These are phyloP conservation scores for Aspergillus sp. DNA, from an alignment of 2,329 filamentous ascomycete genomes.

Conservation along the genomic window DNA sequence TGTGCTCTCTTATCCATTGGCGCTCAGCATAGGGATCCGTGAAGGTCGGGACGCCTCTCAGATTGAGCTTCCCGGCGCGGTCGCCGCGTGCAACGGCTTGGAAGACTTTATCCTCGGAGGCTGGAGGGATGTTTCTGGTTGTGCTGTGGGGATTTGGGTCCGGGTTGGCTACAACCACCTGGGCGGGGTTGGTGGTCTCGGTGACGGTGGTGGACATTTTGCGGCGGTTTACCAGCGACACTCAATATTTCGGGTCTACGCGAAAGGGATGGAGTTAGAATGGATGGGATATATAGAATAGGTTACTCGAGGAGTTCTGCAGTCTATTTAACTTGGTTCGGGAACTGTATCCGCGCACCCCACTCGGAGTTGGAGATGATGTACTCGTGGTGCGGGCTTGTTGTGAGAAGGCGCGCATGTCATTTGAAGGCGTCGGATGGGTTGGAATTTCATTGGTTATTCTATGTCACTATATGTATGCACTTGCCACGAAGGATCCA, in stretches of 20 bases:
- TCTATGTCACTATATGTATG: neutral
- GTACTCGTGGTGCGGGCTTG: slow-evolving; percentile 14
- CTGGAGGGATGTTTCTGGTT: slow-evolving; percentile 18
- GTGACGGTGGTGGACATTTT: slow-evolving; percentile 18
- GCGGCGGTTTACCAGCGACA: too few species aligned
- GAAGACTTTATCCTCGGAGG: slow-evolving; percentile 30
- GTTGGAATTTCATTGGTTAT: neutral
- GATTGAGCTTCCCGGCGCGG: slow-evolving; percentile 36
- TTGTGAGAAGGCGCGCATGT: slow-evolving; percentile 12
- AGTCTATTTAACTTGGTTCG: neutral
- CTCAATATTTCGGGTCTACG: neutral
- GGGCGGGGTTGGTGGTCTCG: slow-evolving; percentile 3
- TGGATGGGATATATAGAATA: neutral
- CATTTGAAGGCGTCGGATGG: slow-evolving; percentile 1
- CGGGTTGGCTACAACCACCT: slow-evolving; percentile 8
- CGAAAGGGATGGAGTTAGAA: neutral
- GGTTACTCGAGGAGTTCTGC: neutral
- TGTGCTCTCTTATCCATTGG: slow-evolving; percentile 54
- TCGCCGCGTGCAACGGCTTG: slow-evolving; percentile 38
- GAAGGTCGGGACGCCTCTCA: slow-evolving; percentile 41
- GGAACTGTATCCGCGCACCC: slow-evolving; percentile 21
- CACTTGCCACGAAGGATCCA: neutral
- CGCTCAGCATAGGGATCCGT: slow-evolving; percentile 46
- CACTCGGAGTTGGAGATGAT: slow-evolving; percentile 41
- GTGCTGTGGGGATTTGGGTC: neutral